Conservation (phyloP, 2,329 filamentous ascomycete genomes). For the Exophiala oligosperma region DNA sequence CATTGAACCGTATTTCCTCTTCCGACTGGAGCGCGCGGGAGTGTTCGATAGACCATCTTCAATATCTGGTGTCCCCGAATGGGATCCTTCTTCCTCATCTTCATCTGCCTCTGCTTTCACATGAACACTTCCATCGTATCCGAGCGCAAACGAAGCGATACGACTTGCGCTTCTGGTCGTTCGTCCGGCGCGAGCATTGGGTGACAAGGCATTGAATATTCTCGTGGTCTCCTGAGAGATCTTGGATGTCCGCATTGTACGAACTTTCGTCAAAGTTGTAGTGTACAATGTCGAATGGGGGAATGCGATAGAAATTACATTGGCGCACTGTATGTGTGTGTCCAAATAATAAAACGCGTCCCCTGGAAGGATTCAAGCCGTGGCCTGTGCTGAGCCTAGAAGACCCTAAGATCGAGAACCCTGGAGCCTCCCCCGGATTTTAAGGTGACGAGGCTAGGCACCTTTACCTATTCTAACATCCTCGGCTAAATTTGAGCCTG, state of each 20-base stretch:
- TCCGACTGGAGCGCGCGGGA: conserved; percentile 37
- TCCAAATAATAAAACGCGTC: neutral
- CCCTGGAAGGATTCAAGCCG: neutral
- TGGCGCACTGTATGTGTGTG: too few species aligned
- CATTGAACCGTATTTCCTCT: conserved; percentile 49
- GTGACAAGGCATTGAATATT: conserved; percentile 52
- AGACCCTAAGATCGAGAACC: too few species aligned
- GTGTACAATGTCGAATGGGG: too few species aligned
- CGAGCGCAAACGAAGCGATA: conserved; percentile 49
- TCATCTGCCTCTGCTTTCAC: conserved; percentile 19
- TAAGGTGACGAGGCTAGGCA: neutral
- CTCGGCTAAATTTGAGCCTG: neutral
- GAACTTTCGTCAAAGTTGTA: neutral
- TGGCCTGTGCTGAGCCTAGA: neutral
- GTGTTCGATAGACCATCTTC: conserved; percentile 53
- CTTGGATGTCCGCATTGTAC: conserved; percentile 57
- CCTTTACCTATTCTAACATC: neutral
- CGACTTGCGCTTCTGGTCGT: conserved; percentile 45
- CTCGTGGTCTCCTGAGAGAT: conserved; percentile 60
- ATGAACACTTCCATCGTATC: conserved; percentile 22
- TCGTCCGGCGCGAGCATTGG: conserved; percentile 41
- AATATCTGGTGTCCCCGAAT: conserved; percentile 48
- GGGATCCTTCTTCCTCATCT: conserved; percentile 34
- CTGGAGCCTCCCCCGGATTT: neutral
- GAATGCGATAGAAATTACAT: too few species aligned